Base-by-base conservation (phyloP, 495 filamentous ascomycete genomes). In the Xylaria venustula region DNA sequence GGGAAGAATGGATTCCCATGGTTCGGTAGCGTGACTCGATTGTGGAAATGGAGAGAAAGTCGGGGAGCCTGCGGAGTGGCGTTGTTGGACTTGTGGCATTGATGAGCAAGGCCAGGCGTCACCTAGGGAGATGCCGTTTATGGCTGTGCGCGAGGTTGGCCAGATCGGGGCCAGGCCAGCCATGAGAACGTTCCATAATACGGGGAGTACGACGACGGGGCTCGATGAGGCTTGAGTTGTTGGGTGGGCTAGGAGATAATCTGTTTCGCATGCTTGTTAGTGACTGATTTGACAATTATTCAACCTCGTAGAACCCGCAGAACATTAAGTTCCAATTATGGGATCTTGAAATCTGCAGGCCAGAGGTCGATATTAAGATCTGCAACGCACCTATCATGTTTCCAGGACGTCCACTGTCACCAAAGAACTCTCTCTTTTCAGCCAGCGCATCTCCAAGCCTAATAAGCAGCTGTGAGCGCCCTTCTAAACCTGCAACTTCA, bases 1-100 rank as follows among this genome's bases (percentile, higher is more conserved):
- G 1, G 95, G 93, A 7, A 96, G 87, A 64, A 98, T 97, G 66
- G 83, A 89, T 69, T 98, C 93, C 95, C 94, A 98, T 0, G 87
- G 82, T 30, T 87, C 82, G 11, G 87, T 83, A 19, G 73, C 72
- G 58, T 65, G 62, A 40, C 68, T 58, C 46, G 71, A 47, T 55
- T 64, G 9, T 72, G 78, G 77, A 64, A 80, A 80, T 2, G 77
- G 77, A 1, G 77, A 79, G 59, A 80, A 73, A 12, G 70, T 71
- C 22, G 78, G 77, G 40, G 61, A 68, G 2, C 75, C 70, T 7
- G 72, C 68, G 11, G 28, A 5, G 0, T 22, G 26, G 14, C 58
- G 58, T n/a, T 61, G 48, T 11, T 90, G 86, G 2, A 85, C 87
- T 22, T 73, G 75, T 0, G 93, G 92, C 82, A 98, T 87, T 47